Evolutionary conservation across 2,329 filamentous ascomycete species (phyloP), one percentile per base, ranked within the genome.

Genomic region (Sclerotinia borealis): DNA sequence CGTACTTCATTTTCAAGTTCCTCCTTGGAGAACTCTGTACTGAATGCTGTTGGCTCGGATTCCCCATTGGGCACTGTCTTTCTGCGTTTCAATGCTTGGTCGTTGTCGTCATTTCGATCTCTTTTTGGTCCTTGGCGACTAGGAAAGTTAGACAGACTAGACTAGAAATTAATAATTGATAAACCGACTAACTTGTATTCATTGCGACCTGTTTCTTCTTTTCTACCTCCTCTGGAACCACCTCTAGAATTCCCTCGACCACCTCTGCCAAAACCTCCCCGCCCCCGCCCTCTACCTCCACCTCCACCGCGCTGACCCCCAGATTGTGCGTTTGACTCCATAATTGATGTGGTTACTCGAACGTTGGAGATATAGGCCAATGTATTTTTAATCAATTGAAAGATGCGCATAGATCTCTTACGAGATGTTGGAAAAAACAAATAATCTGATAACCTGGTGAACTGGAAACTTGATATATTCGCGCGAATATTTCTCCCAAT

Each of bases 1-100:
- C 93, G 87, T 74, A 89, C 88, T 76, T 99, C 95, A 52, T 87
- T 86, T 15, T 89, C 91, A 69, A 97, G 93, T 77, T 97, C 93
- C 68, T 95, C 92, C 70, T 90, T 84, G 61, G 85, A 80, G 71
- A 88, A 89, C 4, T 78, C 77, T 27, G 75, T 71, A 6, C 76
- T 77, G 41, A 75, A 71, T 31, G 71, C 70, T 11, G 74, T 62
- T 25, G 72, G 48, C 71, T 70, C 50, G 71, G 36, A 31, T 39
- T 59, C 71, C 47, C 77, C 77, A 29, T 72, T 71, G 19, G 70
- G 71, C 59, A 79, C 77, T 3, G 82, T 67, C 67, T 80, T 83
- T 64, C 78, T 81, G 45, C 83, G 81, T 74, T 87, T 87, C n/a
- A 75, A 74, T 61, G 79, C 78, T 70, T 81, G 78, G 68, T 79